Base-by-base conservation (phyloP, 169 alveolate species). In the Plasmodium cynomolgi region DNA sequence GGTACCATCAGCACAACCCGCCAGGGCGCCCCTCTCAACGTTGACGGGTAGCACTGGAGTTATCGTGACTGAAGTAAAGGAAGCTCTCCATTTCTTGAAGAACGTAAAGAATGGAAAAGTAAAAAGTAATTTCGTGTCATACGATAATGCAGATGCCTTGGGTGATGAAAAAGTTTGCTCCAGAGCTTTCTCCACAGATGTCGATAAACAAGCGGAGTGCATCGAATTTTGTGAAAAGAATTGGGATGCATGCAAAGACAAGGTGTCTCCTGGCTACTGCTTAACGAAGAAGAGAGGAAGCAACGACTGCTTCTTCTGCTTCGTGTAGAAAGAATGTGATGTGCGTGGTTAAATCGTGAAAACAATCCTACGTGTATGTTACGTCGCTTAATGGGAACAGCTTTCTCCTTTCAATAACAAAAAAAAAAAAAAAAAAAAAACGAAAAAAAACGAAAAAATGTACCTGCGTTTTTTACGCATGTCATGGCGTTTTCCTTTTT, bases 221-320 rank as follows among this genome's bases (percentile, higher is more conserved):
- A 2, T 58, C 13, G 13, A 58, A 23, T 58, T 58, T 58, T 58
- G 74, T 58, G 74, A 58, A n/a, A 26, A 11, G 4, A 58, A 58
- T 13, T 58, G 74, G 74, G 8, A 58, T 73, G 74, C 8, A 3
- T 58, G 74, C 31, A 58, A 58, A n/a, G 74, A 26, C 0, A 58
- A 3, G 0, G 33, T 58, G 17, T 58, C 74, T 1, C 74, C 74
- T 23, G 74, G 74, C 6, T 58, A 58, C 31, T 58, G 74, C 13
- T n/a, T 58, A 58, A 23, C 74, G 23, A 58, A 58, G 74, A 58
- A 58, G 74, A 58, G 2, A 8, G 74, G 74, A 58, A 58, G 13
- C 74, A 58, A 58, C 31, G 74, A 58, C 7, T 58, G 74, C 74
- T 58, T 58, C 74, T 58, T 58, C 74, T 58, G 74, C 74, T 58